Evolutionary conservation across 1,284 basidiomycete species (phyloP).

Genomic region (Pulveroboletus sp.): DNA sequence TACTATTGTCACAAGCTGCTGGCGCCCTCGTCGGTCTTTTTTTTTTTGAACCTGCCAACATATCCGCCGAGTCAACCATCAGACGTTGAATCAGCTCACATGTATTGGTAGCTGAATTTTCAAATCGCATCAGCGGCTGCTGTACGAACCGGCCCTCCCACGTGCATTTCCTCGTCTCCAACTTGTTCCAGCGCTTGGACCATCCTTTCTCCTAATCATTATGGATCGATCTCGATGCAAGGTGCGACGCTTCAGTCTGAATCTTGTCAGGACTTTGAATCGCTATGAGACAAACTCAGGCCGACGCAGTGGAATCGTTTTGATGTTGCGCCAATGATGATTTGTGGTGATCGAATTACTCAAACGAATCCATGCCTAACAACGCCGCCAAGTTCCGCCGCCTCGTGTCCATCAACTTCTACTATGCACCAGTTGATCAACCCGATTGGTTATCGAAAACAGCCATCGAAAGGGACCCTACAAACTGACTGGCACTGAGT

Average conservation of each 20-base stretch:
- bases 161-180: background rate
- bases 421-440: background rate
- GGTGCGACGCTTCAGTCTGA: background rate
- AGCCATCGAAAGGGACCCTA: background rate
- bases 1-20: background rate
- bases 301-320: background rate
- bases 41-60: background rate
- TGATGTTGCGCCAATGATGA: no score
- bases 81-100: background rate
- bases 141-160: no score
- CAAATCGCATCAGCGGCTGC: background rate
- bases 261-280: background rate
- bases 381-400: background rate
- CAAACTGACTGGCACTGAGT: background rate
- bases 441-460: background rate
- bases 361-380: background rate
- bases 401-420: background rate
- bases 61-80: background rate
- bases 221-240: background rate
- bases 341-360: no score
- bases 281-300: background rate
- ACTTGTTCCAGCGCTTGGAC: background rate
- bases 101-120: slow-evolving; percentile 1
- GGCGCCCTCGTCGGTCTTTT: background rate
- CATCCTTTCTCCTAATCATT: background rate